A percentile compares a stretch with the other conserved stretches of the same genome.
phyloP scores from a whole-genome alignment of 2,329 filamentous ascomycete genomes.

The Epichloe sp. region DNA sequence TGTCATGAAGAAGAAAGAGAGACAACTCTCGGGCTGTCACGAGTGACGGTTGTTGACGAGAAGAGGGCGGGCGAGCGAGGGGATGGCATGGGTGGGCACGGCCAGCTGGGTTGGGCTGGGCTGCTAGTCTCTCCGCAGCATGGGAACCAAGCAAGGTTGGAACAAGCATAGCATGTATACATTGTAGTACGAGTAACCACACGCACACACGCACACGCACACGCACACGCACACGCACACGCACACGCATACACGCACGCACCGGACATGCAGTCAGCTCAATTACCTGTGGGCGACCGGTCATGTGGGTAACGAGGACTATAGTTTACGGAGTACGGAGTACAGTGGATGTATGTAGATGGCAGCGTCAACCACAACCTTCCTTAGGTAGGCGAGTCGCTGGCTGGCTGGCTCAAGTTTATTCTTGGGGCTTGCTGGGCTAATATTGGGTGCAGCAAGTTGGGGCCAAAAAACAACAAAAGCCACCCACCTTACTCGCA shows the following conservation, averaged over 20 bases:
- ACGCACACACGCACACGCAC: neutral
- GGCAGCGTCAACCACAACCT: too few species aligned
- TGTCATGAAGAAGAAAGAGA: conserved; percentile 2
- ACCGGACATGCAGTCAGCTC: neutral
- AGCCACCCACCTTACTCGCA: too few species aligned
- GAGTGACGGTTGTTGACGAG: neutral
- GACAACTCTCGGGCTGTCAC: neutral
- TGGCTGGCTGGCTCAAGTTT: too few species aligned
- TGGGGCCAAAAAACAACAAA: too few species aligned
- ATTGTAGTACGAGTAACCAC: neutral
- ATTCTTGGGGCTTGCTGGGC: too few species aligned
- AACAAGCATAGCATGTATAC: neutral
- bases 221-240: neutral
- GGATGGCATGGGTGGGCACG: neutral
- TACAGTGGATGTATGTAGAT: too few species aligned
- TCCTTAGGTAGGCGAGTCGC: too few species aligned
- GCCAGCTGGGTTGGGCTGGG: neutral
- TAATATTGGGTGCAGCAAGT: too few species aligned
- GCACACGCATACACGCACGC: neutral
- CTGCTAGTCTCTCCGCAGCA: neutral
- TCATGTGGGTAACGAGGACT: neutral
- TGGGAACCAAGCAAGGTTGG: neutral
- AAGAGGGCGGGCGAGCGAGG: conserved; percentile 1
- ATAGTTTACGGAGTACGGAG: too few species aligned
- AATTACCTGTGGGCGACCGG: neutral